A percentile compares a stretch with the other conserved stretches of the same genome.
Conservation (phyloP, 2,329 filamentous ascomycete species). For the Zymoseptoria ardabiliae region DNA sequence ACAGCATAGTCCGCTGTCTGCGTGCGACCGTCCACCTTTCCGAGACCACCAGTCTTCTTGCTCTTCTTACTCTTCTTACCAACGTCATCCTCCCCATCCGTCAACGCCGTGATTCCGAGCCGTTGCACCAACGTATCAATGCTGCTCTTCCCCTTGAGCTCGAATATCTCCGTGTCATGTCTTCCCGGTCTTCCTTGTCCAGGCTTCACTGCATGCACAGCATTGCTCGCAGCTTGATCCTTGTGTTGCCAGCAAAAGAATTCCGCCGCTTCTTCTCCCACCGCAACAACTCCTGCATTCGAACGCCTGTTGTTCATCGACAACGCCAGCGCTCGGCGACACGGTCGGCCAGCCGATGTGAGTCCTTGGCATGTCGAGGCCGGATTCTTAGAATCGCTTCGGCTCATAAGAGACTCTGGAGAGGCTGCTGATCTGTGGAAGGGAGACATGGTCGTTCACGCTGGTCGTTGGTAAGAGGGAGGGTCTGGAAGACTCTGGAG, state of each 20-base stretch:
- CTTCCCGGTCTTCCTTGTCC: conserved; percentile 10
- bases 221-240: conserved; percentile 58
- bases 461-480: neutral
- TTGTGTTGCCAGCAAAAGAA: conserved; percentile 94
- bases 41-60: neutral
- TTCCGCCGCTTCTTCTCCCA: conserved; percentile 49
- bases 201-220: conserved; percentile 3
- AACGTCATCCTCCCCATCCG: conserved; percentile 7
- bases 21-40: neutral
- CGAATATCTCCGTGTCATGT: conserved; percentile 41
- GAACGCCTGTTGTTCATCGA: conserved; percentile 3
- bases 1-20: neutral
- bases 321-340: conserved; percentile 62
- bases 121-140: conserved; percentile 80
- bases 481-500: neutral
- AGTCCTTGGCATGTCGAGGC: conserved; percentile 81
- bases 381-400: conserved; percentile 79
- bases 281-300: conserved; percentile 32
- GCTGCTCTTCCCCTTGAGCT: conserved; percentile 62
- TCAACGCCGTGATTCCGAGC: conserved; percentile 46
- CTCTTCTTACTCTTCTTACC: conserved; percentile 6
- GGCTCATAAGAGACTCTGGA: conserved; percentile 70
- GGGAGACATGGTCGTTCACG: neutral
- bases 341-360: conserved; percentile 73
- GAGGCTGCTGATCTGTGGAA: neutral